Conservation (phyloP, 768 basidiomycete species). For the Phanerochaete carnosa region DNA sequence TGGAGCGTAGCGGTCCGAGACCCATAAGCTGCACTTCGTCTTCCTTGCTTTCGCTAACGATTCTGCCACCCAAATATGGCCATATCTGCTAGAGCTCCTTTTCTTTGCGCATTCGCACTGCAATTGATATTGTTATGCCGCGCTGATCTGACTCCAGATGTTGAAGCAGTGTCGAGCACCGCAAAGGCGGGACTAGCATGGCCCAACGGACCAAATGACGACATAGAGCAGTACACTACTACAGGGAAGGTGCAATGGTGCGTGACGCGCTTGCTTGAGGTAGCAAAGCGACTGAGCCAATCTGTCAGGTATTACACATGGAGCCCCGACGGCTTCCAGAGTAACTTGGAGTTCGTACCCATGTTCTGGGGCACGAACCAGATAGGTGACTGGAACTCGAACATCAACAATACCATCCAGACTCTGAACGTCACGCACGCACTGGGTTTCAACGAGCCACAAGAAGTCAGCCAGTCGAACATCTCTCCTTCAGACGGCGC, state of each 20-base stretch:
- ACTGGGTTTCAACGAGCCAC: slow-evolving; percentile 54
- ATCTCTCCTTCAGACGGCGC: slow-evolving; percentile 46
- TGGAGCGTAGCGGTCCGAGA: too few relatives aligned
- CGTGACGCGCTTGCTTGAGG: too few relatives aligned
- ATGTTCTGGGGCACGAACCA: slow-evolving; percentile 50
- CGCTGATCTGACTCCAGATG: background rate
- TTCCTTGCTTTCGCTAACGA: too few relatives aligned
- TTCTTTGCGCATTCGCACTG: background rate
- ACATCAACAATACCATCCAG: slow-evolving; percentile 39
- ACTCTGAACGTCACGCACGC: slow-evolving; percentile 36
- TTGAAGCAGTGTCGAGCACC: slow-evolving; percentile 21
- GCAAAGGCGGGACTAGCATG: slow-evolving; percentile 52
- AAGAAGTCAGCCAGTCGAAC: slow-evolving; percentile 46
- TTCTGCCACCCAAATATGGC: background rate
- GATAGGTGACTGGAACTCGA: slow-evolving; percentile 36
- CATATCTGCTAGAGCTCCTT: background rate
- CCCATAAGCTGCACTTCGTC: background rate
- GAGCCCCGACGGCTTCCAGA: slow-evolving; percentile 33
- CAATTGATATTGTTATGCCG: background rate
- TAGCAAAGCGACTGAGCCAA: too few relatives aligned
- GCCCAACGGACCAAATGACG: slow-evolving; percentile 40
- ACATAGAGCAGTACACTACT: slow-evolving; percentile 39
- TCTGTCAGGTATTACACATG: slow-evolving; percentile 49
- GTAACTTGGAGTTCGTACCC: slow-evolving; percentile 50
- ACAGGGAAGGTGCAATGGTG: slow-evolving; percentile 47